phyloP scores from a whole-genome alignment of 768 basidiomycete species.

The Sarcomyxa edulis region DNA sequence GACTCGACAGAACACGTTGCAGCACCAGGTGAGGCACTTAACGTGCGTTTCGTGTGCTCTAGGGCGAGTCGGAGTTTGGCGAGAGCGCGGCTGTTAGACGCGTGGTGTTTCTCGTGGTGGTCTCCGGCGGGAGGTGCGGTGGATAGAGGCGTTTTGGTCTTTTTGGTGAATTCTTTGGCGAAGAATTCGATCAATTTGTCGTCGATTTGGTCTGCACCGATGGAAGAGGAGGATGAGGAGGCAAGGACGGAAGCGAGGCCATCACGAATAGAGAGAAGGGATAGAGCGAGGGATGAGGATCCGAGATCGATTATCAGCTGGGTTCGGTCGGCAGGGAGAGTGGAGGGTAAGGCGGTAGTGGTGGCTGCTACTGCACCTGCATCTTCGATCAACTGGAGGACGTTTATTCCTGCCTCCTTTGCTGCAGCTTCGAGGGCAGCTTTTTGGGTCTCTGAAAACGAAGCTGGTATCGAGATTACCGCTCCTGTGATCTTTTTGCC shows the following conservation, averaged over 20 bases:
- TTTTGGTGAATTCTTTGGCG: constrained; percentile 94
- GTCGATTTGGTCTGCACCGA: constrained; percentile 74
- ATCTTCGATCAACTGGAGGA: constrained; percentile 86
- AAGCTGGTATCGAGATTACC: constrained; percentile 78
- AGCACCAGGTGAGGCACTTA: constrained; percentile 81
- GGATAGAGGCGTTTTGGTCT: constrained; percentile 77
- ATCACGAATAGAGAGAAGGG: constrained; percentile 68
- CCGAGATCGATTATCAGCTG: constrained; percentile 82
- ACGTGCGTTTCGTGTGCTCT: constrained; percentile 91
- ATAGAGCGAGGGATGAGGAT: constrained; percentile 61
- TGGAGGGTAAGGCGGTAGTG: constrained; percentile 35
- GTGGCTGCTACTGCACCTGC: constrained; percentile 69
- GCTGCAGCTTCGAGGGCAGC: constrained; percentile 72
- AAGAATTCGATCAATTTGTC: constrained; percentile 86
- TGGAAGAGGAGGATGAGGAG: constrained; percentile 35
- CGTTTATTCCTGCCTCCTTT: constrained; percentile 72
- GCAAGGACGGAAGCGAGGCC: constrained; percentile 68
- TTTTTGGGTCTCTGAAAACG: constrained; percentile 65
- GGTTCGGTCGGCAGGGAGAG: constrained; percentile 56
- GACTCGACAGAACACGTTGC: constrained; percentile 92
- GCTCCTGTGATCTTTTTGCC: constrained; percentile 74
- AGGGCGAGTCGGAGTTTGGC: constrained; percentile 92
- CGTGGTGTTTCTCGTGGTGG: constrained; percentile 55
- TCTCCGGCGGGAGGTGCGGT: constrained; percentile 56
- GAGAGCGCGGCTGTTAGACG: no score